A percentile compares a stretch with the other conserved stretches of the same genome.
These are phyloP conservation scores for Pyricularia sp. DNA, from an alignment of 2,329 filamentous ascomycete species.

Conservation along the genomic window DNA sequence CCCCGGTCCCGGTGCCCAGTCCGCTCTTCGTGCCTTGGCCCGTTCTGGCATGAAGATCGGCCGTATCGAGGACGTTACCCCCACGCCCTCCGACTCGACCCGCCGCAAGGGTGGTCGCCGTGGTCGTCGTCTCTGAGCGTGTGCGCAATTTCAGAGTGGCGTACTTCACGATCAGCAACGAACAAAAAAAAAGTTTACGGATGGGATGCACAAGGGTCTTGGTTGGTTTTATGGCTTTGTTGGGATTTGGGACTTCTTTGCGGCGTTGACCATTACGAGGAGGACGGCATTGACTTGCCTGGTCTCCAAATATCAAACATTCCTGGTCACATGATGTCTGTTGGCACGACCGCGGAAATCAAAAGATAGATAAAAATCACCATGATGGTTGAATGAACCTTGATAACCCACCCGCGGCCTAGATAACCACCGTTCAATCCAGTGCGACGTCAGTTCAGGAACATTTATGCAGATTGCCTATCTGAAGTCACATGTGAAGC, in stretches of 20 bases:
- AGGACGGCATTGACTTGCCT: constrained; percentile 51
- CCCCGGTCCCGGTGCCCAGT: constrained; percentile 96
- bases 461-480: background rate
- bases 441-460: background rate
- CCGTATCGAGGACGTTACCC: constrained; percentile 98
- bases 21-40: constrained; percentile 93
- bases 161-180: background rate
- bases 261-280: constrained; percentile 60
- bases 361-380: constrained; percentile 6
- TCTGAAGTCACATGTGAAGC: background rate
- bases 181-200: background rate
- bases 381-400: background rate
- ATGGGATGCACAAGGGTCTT: constrained; percentile 4
- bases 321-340: constrained; percentile 34
- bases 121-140: constrained; percentile 96
- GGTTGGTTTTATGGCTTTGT: constrained; percentile 19
- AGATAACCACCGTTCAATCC: background rate
- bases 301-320: constrained; percentile 43
- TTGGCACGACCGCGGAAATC: constrained; percentile 20
- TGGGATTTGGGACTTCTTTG: constrained; percentile 28
- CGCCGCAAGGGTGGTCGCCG: constrained; percentile 99
- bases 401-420: background rate
- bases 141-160: constrained; percentile 13
- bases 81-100: constrained; percentile 97
- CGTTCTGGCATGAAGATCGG: constrained; percentile 99